phyloP scores from a whole-genome alignment of 495 filamentous ascomycete genomes.

The Penicillium cosmopolitanum region DNA sequence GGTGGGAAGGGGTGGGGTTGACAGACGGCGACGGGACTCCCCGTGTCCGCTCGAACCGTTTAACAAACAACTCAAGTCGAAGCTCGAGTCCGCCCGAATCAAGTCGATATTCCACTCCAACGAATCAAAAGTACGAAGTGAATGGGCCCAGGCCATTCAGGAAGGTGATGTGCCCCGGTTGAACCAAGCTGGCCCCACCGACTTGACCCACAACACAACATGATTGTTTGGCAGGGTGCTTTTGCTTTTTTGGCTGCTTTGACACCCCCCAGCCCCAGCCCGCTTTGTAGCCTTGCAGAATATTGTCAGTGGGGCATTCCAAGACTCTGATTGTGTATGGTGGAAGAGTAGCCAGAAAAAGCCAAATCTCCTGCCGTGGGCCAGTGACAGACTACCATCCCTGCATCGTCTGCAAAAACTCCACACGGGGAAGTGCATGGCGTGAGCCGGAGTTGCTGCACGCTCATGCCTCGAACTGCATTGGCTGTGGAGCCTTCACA shows the following conservation, averaged over 20 bases:
- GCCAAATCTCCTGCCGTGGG: neutral
- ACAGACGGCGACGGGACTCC: conserved; percentile 2
- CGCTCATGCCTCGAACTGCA: neutral
- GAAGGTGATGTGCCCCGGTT: neutral
- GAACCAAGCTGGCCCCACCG: neutral
- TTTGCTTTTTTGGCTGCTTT: neutral
- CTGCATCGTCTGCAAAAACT: neutral
- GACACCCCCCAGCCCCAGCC: neutral
- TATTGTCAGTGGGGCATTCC: neutral
- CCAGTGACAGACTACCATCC: neutral
- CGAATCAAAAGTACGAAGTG: conserved; percentile 1
- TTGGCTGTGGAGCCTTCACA: neutral
- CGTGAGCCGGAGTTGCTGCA: neutral
- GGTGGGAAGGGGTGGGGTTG: neutral
- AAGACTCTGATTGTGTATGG: neutral
- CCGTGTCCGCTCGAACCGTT: conserved; percentile 1
- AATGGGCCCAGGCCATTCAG: neutral
- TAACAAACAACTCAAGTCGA: neutral
- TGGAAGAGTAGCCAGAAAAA: neutral
- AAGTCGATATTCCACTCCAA: neutral
- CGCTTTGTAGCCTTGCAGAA: neutral
- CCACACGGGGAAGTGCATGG: conserved; percentile 4
- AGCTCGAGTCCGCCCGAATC: neutral
- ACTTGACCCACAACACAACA: conserved; percentile 1
- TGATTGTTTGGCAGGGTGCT: neutral